These are phyloP conservation scores for Neophaeococcomyces mojaviensis DNA, from an alignment of 2,329 filamentous ascomycete genomes.

Conservation along the genomic window DNA sequence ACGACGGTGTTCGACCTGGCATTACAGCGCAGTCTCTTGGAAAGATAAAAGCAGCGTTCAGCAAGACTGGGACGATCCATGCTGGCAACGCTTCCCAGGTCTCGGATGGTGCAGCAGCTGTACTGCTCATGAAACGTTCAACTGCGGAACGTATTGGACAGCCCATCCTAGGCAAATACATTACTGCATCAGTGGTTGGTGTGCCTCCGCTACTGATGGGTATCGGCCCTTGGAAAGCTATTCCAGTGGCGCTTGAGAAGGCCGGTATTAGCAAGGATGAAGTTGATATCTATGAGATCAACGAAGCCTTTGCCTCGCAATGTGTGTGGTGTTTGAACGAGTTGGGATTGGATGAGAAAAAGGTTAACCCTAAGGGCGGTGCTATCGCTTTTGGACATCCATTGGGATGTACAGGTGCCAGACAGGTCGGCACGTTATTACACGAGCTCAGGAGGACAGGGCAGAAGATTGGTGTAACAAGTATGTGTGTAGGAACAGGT, in stretches of 20 bases:
- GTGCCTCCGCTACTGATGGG: conserved; percentile 94
- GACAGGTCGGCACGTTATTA: conserved; percentile 85
- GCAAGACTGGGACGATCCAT: conserved; percentile 88
- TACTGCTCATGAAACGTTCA: conserved; percentile 91
- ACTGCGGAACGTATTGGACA: conserved; percentile 78
- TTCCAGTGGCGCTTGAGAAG: conserved; percentile 82
- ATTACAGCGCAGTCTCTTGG: conserved; percentile 81
- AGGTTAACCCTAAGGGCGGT: conserved; percentile 96
- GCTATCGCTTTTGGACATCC: conserved; percentile 96
- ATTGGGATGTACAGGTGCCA: conserved; percentile 84
- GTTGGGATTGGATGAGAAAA: conserved; percentile 70
- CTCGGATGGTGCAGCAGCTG: conserved; percentile 89
- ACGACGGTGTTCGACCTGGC: conserved; percentile 79
- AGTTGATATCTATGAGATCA: conserved; percentile 97
- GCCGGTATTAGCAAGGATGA: conserved; percentile 81
- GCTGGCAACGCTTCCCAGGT: conserved; percentile 95
- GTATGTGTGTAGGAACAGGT: conserved; percentile 93
- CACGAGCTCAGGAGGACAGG: conserved; percentile 81
- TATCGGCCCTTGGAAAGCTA: conserved; percentile 88
- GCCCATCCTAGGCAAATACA: conserved; percentile 89
- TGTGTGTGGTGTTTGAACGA: conserved; percentile 90
- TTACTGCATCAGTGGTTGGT: conserved; percentile 82
- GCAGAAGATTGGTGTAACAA: conserved; percentile 81
- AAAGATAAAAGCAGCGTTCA: conserved; percentile 87
- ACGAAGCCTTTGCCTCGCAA: conserved; percentile 95